Base-by-base conservation (phyloP, 345 rosid species). In the Gossypium arboreum region DNA sequence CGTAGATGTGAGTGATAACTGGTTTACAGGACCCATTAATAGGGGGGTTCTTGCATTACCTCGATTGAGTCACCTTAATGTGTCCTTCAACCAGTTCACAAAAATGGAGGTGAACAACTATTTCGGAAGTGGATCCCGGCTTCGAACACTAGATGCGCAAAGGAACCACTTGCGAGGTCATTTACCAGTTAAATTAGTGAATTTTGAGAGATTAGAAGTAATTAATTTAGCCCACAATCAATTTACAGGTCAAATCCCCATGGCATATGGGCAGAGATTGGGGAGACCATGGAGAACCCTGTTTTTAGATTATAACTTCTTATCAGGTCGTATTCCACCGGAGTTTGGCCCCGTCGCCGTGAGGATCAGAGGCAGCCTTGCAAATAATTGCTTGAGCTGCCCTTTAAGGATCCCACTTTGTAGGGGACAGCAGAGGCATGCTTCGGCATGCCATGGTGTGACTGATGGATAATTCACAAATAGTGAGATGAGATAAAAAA, bases 1-100 rank as follows among this genome's bases (percentile, higher is more conserved):
- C 8, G 17, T 86, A 52, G 88, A 88, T 67, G 50, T 87, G 73
- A 83, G 90, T 73, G 82, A 76, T 58, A 88, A 88, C 84, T 84
- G 86, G 77, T 76, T 90, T 73, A 76, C 88, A 10, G 80, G 85
- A 41, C 8, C 39, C 9, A 47, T 83, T n/a, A 17, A 41, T 13
- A 69, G 24, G 12, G 85, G 81, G 50, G 20, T 90, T 56, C 73
- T 87, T 39, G 78, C 86, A 8, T 78, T 88, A 63, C 86, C 91
- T 0, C 45, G 62, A 8, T 68, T 86, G 29, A 67, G 66, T 20
- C 80, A 43, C 44, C 68, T 87, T 7, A 84, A 90, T 62, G 79
- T 84, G 59, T 88, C 92, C 11, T 75, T 72, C 65, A 88, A 86
- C 81, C 79, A 73, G 61, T 77, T 90, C 67, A 79, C 81, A 71